Evolutionary conservation across 2,329 filamentous ascomycete genomes (phyloP).

Genomic region (Pseudomassariella vexata): DNA sequence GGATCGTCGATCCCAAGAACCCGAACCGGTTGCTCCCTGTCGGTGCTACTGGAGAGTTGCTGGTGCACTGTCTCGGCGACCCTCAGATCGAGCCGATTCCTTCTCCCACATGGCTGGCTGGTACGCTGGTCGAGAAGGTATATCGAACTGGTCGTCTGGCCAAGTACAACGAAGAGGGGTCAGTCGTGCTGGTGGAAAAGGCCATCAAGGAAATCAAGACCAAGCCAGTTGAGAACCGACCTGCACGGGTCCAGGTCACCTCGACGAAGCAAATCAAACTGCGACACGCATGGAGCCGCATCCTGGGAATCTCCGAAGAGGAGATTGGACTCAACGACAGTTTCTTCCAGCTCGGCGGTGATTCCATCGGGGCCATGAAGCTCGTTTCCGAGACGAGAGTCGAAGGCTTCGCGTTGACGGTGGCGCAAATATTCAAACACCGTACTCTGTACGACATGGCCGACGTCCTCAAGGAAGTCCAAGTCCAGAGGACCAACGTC

Average conservation of each 20-base stretch:
- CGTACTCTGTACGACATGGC: conserved; percentile 47
- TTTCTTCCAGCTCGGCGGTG: conserved; percentile 56
- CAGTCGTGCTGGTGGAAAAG: conserved; percentile 23
- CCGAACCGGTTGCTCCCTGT: conserved; percentile 28
- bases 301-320: conserved; percentile 36
- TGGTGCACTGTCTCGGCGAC: conserved; percentile 27
- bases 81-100: conserved; percentile 19
- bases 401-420: conserved; percentile 42
- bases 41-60: conserved; percentile 37
- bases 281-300: conserved; percentile 40
- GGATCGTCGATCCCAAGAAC: conserved; percentile 33
- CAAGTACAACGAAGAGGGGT: conserved; percentile 26
- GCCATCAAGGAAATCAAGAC: conserved; percentile 9
- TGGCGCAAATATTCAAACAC: conserved; percentile 50
- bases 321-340: conserved; percentile 48
- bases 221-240: conserved; percentile 9
- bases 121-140: conserved; percentile 18
- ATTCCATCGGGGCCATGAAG: conserved; percentile 57
- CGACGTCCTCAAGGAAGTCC: conserved; percentile 35
- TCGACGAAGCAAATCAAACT: conserved; percentile 38
- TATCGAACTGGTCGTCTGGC: conserved; percentile 35
- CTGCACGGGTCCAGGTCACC: conserved; percentile 29
- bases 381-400: conserved; percentile 49
- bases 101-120: conserved; percentile 22
- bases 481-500: conserved; percentile 9